Percentiles rank a stretch among this genome's conserved stretches.
Conservation (phyloP, 768 basidiomycete genomes). For the Auricularia sp. region DNA sequence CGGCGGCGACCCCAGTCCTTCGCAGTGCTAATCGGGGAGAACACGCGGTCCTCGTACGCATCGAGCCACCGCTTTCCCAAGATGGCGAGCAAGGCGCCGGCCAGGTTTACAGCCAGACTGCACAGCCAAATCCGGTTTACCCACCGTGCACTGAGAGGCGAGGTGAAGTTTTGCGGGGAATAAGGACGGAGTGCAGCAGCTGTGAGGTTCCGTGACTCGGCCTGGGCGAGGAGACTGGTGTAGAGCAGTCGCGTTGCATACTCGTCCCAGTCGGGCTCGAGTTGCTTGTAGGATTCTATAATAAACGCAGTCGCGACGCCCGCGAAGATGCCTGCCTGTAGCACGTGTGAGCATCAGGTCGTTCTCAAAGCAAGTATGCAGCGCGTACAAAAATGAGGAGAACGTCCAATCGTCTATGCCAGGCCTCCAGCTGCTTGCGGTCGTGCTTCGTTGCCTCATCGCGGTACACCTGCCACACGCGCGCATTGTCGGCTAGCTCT, state of each 20-base stretch:
- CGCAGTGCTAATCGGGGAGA: not conserved
- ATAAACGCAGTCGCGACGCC: slow-evolving; percentile 1
- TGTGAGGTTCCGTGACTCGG: not conserved
- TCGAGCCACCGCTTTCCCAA: slow-evolving; percentile 1
- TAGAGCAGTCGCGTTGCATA: not conserved
- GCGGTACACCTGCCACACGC: slow-evolving; percentile 9
- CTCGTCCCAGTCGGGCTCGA: not conserved
- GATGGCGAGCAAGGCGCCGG: not conserved
- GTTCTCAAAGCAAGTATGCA: not conserved
- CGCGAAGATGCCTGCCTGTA: slow-evolving; percentile 1
- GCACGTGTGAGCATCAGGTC: not conserved
- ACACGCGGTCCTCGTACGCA: not conserved
- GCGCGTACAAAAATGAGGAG: slow-evolving; percentile 6
- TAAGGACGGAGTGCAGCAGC: not conserved
- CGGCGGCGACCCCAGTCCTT: not conserved
- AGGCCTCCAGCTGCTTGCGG: not conserved
- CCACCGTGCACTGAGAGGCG: not conserved
- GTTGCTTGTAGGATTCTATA: not conserved
- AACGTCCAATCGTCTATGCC: slow-evolving; percentile 1
- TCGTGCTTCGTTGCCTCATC: slow-evolving; percentile 7
- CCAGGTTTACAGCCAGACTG: not conserved
- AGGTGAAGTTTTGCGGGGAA: not conserved
- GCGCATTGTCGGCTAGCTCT: slow-evolving; percentile 6
- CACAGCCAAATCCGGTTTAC: not conserved
- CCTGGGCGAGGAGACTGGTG: not conserved